phyloP scores from a whole-genome alignment of 352 stramenopile genomes.

The Peronospora belbahrii region DNA sequence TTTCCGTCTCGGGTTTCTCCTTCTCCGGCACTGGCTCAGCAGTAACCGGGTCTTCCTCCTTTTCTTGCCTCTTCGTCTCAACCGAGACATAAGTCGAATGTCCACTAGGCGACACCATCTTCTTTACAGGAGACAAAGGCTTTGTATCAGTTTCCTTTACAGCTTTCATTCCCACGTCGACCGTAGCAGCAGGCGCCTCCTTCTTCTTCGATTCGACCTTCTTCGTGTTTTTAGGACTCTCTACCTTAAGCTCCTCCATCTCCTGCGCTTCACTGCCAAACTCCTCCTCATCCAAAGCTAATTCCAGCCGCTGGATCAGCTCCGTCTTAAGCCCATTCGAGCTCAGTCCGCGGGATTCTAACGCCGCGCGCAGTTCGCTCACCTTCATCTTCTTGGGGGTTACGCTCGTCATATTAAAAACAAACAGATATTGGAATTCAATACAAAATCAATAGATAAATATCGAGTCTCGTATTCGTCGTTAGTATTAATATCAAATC shows the following conservation, averaged over 20 bases:
- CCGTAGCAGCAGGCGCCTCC: constrained; percentile 2
- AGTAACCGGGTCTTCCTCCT: constrained; percentile 7
- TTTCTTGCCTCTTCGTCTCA: constrained; percentile 14
- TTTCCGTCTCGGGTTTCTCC: constrained; percentile 9
- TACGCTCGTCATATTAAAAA: constrained; percentile 40
- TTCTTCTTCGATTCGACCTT: constrained; percentile 27
- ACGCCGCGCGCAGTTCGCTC: constrained; percentile 77
- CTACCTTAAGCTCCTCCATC: constrained; percentile 51
- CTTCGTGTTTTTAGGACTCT: constrained; percentile 30
- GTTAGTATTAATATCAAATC: no score
- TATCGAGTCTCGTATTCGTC: no score
- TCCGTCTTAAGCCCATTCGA: constrained; percentile 85
- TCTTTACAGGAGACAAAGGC: constrained; percentile 15
- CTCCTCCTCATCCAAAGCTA: constrained; percentile 83
- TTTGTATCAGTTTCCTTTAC: constrained; percentile 19
- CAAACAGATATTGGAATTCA: no score
- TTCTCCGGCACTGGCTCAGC: constrained; percentile 4
- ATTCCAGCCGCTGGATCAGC: constrained; percentile 84
- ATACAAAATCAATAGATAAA: no score
- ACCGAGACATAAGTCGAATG: constrained; percentile 3
- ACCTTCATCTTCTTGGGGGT: constrained; percentile 90
- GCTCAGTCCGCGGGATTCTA: constrained; percentile 74
- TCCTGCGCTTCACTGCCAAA: constrained; percentile 75
- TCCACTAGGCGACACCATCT: constrained; percentile 3
- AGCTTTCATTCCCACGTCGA: neutral